phyloP scores from a whole-genome alignment of 2,329 filamentous ascomycete species.

The Ophiosphaerella korrae region DNA sequence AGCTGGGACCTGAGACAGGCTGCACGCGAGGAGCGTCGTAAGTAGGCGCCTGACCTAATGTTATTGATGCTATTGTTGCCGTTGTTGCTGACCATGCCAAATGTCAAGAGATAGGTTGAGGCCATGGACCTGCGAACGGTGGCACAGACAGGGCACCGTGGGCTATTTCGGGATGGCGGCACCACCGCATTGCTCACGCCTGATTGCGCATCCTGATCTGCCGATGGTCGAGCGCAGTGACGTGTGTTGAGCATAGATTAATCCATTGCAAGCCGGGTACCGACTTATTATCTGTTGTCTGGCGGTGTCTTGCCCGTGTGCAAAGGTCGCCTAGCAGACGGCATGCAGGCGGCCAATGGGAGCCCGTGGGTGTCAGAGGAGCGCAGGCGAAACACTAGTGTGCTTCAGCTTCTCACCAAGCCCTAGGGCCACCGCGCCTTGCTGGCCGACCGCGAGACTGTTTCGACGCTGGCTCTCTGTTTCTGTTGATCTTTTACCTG shows the following conservation, averaged over 20 bases:
- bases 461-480: slow-evolving; percentile 9
- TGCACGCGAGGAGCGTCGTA: slow-evolving; percentile 8
- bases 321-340: background rate
- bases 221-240: slow-evolving; percentile 1
- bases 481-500: background rate
- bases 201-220: slow-evolving; percentile 1
- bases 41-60: slow-evolving; percentile 3
- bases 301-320: background rate
- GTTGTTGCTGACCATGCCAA: slow-evolving; percentile 2
- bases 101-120: slow-evolving; percentile 7
- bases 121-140: background rate
- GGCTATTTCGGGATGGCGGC: slow-evolving; percentile 9
- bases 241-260: slow-evolving; percentile 9
- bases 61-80: background rate
- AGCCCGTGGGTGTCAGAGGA: background rate
- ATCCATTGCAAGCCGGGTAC: background rate
- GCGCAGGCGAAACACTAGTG: background rate
- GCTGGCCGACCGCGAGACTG: slow-evolving; percentile 2
- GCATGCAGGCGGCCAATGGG: background rate
- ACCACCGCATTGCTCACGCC: too few relatives aligned
- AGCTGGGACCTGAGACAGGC: slow-evolving; percentile 8
- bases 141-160: background rate
- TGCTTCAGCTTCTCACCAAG: background rate
- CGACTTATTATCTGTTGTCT: too few relatives aligned
- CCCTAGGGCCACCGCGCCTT: slow-evolving; percentile 1